Percentiles rank a stretch among this genome's conserved stretches.
phyloP scores from a whole-genome alignment of 73 alveolate genomes.

The Blepharisma stoltei region DNA sequence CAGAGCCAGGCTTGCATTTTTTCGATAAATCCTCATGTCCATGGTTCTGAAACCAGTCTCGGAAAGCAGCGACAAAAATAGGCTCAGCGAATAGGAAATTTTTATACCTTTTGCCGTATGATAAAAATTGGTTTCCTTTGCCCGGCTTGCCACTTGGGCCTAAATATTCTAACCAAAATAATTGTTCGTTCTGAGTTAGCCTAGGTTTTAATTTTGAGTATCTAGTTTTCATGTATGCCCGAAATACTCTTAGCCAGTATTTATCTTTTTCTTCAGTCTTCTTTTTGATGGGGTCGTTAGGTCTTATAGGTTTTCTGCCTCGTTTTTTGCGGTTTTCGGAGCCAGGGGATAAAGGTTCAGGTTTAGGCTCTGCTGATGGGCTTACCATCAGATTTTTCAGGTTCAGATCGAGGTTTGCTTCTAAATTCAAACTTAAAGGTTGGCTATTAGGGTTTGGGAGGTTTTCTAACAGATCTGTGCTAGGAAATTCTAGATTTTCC shows the following conservation, averaged over 20 bases:
- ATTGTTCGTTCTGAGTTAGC: conserved; percentile 4
- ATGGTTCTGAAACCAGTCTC: background rate
- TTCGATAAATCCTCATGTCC: background rate
- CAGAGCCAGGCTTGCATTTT: conserved; percentile 29
- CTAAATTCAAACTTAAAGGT: too few species aligned
- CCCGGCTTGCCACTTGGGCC: conserved; percentile 17
- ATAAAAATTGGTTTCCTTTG: conserved; percentile 17
- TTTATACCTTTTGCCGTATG: conserved; percentile 21
- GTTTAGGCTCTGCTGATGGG: too few species aligned
- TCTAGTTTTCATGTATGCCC: conserved; percentile 17
- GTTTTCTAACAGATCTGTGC: too few species aligned
- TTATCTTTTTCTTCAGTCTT: conserved; percentile 28
- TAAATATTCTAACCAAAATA: conserved; percentile 8
- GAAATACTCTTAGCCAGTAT: conserved; percentile 22
- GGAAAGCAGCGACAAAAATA: conserved; percentile 12
- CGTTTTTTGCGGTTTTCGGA: background rate
- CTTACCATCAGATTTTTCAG: too few species aligned
- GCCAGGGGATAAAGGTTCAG: too few species aligned
- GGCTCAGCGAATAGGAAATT: background rate
- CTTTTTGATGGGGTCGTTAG: conserved; percentile 26
- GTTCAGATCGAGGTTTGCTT: too few species aligned
- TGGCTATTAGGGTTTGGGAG: too few species aligned
- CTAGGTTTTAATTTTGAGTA: background rate
- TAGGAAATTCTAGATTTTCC: too few species aligned
- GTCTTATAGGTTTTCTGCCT: conserved; percentile 22